Percentiles rank a stretch among this genome's conserved stretches.
Conservation (phyloP, 1,284 basidiomycete genomes). For the Apiotrichum mycotoxinovorans region DNA sequence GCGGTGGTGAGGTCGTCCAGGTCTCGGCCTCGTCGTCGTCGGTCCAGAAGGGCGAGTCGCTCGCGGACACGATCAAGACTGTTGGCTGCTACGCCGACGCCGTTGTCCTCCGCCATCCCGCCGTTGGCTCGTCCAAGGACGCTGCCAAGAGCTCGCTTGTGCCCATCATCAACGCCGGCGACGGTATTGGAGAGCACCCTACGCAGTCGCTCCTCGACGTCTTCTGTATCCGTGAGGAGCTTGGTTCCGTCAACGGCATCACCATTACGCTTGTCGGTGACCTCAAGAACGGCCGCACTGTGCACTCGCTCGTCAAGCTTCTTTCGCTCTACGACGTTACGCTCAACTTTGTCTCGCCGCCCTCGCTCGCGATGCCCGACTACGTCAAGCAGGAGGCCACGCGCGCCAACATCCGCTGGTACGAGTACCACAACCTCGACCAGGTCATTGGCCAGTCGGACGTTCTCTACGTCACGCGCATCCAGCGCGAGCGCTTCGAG, state of each 20-base stretch:
- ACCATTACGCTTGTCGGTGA: slow-evolving; percentile 93
- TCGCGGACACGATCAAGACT: slow-evolving; percentile 91
- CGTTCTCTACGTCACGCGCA: slow-evolving; percentile 92
- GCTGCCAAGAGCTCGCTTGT: slow-evolving; percentile 94
- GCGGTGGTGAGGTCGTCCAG: slow-evolving; percentile 89
- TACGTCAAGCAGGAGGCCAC: slow-evolving; percentile 76
- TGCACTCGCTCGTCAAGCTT: slow-evolving; percentile 90
- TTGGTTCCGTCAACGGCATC: slow-evolving; percentile 95
- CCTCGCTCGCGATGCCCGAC: slow-evolving; percentile 86
- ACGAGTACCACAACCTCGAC: slow-evolving; percentile 78
- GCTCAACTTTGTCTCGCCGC: slow-evolving; percentile 93
- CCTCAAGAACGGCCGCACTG: slow-evolving; percentile 96
- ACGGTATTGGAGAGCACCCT: slow-evolving; percentile 96
- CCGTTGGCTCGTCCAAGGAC: slow-evolving; percentile 81
- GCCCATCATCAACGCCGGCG: slow-evolving; percentile 94
- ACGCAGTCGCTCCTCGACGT: slow-evolving; percentile 93
- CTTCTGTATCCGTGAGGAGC: slow-evolving; percentile 95
- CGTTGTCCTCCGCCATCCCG: slow-evolving; percentile 90
- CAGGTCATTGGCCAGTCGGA: slow-evolving; percentile 91
- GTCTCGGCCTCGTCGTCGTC: slow-evolving; percentile 79
- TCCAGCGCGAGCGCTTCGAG: slow-evolving; percentile 92
- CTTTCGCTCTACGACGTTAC: slow-evolving; percentile 86
- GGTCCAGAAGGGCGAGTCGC: slow-evolving; percentile 88
- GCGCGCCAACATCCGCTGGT: slow-evolving; percentile 74
- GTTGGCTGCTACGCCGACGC: slow-evolving; percentile 95